Percentiles rank a stretch among this genome's conserved stretches.
Conservation (phyloP, 345 rosid species). For the Eucalyptus lansdowneana region DNA sequence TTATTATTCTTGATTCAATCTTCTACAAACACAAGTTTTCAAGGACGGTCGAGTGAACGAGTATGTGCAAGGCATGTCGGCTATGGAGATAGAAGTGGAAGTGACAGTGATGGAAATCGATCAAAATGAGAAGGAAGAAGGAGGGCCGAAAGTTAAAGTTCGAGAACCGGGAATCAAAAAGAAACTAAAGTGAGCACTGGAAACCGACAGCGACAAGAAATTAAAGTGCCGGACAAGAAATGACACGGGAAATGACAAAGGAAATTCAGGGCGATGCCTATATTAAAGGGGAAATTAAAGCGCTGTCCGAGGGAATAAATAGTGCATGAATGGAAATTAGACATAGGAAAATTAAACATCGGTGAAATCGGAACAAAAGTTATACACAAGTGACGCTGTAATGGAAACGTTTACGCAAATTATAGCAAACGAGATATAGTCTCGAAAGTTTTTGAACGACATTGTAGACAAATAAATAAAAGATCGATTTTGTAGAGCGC, state of each 20-base stretch:
- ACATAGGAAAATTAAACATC: neutral
- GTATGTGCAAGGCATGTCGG: neutral
- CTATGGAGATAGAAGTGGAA: neutral
- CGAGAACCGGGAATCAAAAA: neutral
- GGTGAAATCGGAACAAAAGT: neutral
- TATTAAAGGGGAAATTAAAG: neutral
- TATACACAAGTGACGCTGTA: neutral
- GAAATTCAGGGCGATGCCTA: neutral
- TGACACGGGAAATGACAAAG: neutral
- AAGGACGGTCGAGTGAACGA: neutral
- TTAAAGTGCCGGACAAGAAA: neutral
- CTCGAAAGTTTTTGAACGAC: too few relatives aligned
- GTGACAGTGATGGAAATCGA: neutral
- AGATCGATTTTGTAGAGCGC: neutral
- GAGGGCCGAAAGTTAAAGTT: neutral
- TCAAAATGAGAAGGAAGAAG: neutral
- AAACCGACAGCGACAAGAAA: neutral
- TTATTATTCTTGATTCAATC: neutral
- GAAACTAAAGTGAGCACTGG: neutral
- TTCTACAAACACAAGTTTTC: neutral
- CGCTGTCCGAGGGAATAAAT: neutral
- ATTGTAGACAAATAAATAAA: neutral
- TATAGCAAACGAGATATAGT: too few relatives aligned
- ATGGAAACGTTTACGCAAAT: accelerated
- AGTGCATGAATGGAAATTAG: accelerated